Evolutionary conservation across 768 basidiomycete genomes (phyloP), one percentile per base, ranked within the genome.

Genomic region (Trametes cingulata): DNA sequence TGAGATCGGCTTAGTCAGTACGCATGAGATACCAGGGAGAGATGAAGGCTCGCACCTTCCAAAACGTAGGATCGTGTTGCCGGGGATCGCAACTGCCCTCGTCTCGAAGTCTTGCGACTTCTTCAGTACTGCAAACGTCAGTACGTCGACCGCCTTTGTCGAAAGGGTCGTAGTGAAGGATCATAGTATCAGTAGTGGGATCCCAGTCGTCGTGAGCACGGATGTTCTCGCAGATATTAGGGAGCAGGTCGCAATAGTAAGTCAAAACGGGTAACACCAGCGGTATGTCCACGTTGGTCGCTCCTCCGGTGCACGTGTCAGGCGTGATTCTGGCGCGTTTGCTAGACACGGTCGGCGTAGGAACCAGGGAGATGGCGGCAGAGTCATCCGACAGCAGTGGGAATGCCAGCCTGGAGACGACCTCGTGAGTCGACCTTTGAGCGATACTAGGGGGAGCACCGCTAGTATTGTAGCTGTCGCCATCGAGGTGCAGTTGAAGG

Each of bases 191-290:
- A 6, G 48, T 49, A 35, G n/a, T 22, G 19, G 27, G 6, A 10
- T 52, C 22, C 51, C 51, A 58, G 40, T 50, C 40, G 13, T 14
- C 19, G 29, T 58, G 56, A 10, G 39, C 3, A 12, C 56, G 48
- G 20, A 58, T 58, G 49, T 58, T 58, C 1, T 15, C 48, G 48
- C 56, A 58, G 39, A 58, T 58, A 19, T 41, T 42, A 7, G 56
- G 56, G 27, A 58, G 3, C 8, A 41, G n/a, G 39, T 41, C 33
- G 56, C 56, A 58, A 29, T 42, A 58, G 49, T 58, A 58, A 17
- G 40, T 58, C 10, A 58, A 48, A 39, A 48, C 50, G 17, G 56
- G 56, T 15, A 50, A 48, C n/a, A n/a, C n/a, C n/a, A 5, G 20
- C 35, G 3, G 47, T n/a, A n/a, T 4, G 22, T 47, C 39, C 0